Evolutionary conservation across 305 asterid species (phyloP).

Genomic region (Nicotiana rustica): DNA sequence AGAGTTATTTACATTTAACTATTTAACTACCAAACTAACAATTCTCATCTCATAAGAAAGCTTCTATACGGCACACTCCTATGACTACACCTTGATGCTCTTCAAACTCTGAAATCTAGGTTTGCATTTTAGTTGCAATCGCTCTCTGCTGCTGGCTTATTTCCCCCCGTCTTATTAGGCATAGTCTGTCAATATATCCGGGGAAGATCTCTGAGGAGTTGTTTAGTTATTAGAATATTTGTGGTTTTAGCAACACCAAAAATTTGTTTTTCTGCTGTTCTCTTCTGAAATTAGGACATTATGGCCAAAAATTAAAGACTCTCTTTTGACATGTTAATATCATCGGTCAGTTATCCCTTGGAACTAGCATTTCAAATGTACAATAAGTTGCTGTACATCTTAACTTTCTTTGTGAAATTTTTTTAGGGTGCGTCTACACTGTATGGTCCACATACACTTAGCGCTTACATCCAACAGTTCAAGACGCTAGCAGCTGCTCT

Average conservation of each 20-base stretch:
- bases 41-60: neutral
- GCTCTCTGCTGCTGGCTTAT: neutral
- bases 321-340: slow-evolving; percentile 22
- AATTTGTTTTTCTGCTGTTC: neutral
- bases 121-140: neutral
- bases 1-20: too few relatives aligned
- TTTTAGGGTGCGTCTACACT: slow-evolving; percentile 95
- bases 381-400: slow-evolving; percentile 2
- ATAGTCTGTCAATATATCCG: neutral
- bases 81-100: neutral
- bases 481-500: slow-evolving; percentile 80
- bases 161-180: neutral
- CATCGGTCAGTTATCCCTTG: neutral
- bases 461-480: slow-evolving; percentile 91
- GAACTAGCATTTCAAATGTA: slow-evolving; percentile 11
- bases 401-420: neutral
- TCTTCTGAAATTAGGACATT: neutral
- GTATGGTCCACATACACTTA: slow-evolving; percentile 90
- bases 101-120: neutral
- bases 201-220: neutral
- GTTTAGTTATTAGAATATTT: neutral
- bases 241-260: neutral
- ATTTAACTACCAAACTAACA: too few relatives aligned
- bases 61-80: neutral
- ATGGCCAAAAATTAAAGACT: neutral